Evolutionary conservation across 208 protist species (phyloP).

Genomic region (Trichomonas gallinae): DNA sequence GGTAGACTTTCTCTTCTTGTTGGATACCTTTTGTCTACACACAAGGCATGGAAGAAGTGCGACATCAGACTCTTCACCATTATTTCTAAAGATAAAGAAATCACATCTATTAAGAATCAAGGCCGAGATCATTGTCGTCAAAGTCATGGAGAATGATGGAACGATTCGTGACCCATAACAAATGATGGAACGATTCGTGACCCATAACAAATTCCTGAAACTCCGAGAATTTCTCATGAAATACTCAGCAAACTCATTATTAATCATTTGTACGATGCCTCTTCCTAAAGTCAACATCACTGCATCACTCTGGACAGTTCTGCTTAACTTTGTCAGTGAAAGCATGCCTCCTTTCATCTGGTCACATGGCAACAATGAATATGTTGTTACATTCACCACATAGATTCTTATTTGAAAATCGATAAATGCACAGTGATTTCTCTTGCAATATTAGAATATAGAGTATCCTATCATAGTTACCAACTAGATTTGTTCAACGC

Average conservation of each 20-base stretch:
- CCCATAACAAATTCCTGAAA: neutral
- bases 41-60: neutral
- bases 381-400: neutral
- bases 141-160: neutral
- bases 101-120: neutral
- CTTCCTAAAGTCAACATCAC: neutral
- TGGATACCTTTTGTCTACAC: neutral
- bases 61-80: neutral
- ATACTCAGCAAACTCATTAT: neutral
- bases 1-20: neutral
- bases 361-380: neutral
- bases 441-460: too few species aligned
- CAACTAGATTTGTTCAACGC: too few species aligned
- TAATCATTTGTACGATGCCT: neutral
- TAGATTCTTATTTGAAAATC: too few species aligned
- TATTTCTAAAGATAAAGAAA: neutral
- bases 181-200: neutral
- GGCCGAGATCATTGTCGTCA: neutral
- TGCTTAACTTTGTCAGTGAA: neutral
- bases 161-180: too few species aligned
- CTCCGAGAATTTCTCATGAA: neutral
- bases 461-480: too few species aligned
- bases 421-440: too few species aligned
- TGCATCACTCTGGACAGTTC: neutral
- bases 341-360: constrained; percentile 1